These are phyloP conservation scores for Waltergamsia citrina DNA, from an alignment of 2,329 filamentous ascomycete genomes.

Conservation along the genomic window DNA sequence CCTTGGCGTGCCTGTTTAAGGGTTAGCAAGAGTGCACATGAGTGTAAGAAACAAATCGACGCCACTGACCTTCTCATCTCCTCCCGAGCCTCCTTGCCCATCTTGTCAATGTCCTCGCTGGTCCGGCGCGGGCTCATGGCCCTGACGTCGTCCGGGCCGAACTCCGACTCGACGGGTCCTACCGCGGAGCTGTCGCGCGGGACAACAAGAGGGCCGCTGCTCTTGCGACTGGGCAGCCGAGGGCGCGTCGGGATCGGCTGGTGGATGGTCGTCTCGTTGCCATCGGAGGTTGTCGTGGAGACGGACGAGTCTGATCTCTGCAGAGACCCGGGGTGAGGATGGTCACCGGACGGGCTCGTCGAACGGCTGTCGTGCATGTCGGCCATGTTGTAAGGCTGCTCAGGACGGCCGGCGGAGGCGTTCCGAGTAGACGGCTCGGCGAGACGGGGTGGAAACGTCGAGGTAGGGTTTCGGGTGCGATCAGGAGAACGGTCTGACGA, in stretches of 20 bases:
- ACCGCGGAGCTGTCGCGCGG: conserved; percentile 66
- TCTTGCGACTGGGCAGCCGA: conserved; percentile 62
- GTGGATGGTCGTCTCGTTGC: conserved; percentile 30
- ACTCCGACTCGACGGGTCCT: conserved; percentile 63
- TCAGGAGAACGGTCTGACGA: no score
- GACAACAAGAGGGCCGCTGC: conserved; percentile 75
- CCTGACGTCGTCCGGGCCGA: conserved; percentile 79
- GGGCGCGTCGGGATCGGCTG: conserved; percentile 51
- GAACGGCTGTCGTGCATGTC: conserved; percentile 11
- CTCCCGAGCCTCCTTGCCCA: conserved; percentile 72
- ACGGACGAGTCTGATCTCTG: conserved; percentile 1
- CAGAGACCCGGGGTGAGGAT: not conserved
- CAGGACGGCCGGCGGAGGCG: no score
- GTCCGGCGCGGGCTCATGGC: conserved; percentile 92
- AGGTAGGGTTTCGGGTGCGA: no score
- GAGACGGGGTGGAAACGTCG: no score
- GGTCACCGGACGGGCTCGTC: conserved; percentile 5
- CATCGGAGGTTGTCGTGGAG: conserved; percentile 14
- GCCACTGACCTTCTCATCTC: conserved; percentile 47
- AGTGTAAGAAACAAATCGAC: not conserved
- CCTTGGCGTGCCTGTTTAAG: conserved; percentile 66
- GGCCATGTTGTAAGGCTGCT: conserved; percentile 6
- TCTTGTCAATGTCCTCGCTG: conserved; percentile 79
- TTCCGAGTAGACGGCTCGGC: no score
- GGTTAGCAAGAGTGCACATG: conserved; percentile 10